Base-by-base conservation (phyloP, 129 eudicot genomes). In the Flaveria ramosissima region DNA sequence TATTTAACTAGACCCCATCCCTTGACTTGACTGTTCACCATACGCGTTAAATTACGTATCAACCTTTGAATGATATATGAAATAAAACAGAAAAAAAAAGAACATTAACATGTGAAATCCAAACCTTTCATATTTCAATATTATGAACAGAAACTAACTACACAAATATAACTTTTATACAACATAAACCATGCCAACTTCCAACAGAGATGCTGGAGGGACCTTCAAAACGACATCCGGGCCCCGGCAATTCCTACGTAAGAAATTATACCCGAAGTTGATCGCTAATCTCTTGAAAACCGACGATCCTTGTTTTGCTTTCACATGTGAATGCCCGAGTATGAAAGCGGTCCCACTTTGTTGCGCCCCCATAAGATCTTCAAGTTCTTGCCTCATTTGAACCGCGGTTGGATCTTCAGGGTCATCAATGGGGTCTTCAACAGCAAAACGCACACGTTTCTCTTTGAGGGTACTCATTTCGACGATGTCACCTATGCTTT, bases 151-250 rank as follows among this genome's bases (percentile, higher is more conserved):
- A 75, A 77, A 81, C 80, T 75, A 75, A 52, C 68, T 56, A 60
- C 77, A 66, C 21, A 66, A 16, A 70, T 41, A 65, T 52, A 17
- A 72, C 63, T 72, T 72, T 84, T 78, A 88, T 57, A 92, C 96
- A 72, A 89, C 84, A 81, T 90, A 90, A 70, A 90, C 97, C 98
- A 90, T 93, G 70, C 98, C 98, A 41, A 93, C 98, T 84, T 93
- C 92, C 67, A 93, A 85, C 1, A 87, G 79, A 14, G 98, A 93
- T 9, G 90, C 97, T 3, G 90, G 97, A 67, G 97, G 97, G 63
- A 90, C 92, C 78, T 83, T 86, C 19, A 93, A 84, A 2, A 83
- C 92, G 17, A 86, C 92, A 81, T 86, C 88, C 2, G 96, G 83
- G 6, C 96, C 98, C 46, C 97, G 83, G 24, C 96, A 93, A 51